Conservation (phyloP, 2,329 filamentous ascomycete genomes). For the Apiospora marii region DNA sequence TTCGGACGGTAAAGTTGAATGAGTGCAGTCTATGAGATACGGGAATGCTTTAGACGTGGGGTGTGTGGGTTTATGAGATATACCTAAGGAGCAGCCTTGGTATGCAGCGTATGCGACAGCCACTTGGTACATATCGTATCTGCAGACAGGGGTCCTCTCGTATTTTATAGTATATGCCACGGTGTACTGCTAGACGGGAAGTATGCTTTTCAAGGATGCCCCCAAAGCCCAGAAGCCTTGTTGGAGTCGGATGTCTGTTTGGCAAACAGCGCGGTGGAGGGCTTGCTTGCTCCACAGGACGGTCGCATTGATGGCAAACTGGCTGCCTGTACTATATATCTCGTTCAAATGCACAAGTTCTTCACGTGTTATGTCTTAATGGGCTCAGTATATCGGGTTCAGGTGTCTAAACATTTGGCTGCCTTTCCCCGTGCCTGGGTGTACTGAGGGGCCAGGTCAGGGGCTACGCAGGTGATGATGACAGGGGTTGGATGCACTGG, state of each 20-base stretch:
- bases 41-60: neutral
- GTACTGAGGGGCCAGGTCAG: too few species aligned
- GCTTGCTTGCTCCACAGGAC: neutral
- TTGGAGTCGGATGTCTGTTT: neutral
- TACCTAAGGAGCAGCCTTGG: neutral
- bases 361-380: neutral
- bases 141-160: neutral
- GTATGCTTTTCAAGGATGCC: too few species aligned
- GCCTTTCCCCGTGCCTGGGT: neutral
- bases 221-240: neutral
- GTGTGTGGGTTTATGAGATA: conserved; percentile 1
- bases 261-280: neutral
- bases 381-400: neutral
- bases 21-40: neutral
- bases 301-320: neutral
- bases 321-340: neutral
- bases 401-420: neutral
- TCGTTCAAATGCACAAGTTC: neutral
- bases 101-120: neutral
- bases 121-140: conserved; percentile 5
- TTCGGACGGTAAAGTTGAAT: neutral
- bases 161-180: neutral
- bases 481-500: too few species aligned
- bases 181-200: neutral
- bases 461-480: too few species aligned